Conservation (phyloP, 805 yeast genomes). For the Kodamaea nitidulidarum region DNA sequence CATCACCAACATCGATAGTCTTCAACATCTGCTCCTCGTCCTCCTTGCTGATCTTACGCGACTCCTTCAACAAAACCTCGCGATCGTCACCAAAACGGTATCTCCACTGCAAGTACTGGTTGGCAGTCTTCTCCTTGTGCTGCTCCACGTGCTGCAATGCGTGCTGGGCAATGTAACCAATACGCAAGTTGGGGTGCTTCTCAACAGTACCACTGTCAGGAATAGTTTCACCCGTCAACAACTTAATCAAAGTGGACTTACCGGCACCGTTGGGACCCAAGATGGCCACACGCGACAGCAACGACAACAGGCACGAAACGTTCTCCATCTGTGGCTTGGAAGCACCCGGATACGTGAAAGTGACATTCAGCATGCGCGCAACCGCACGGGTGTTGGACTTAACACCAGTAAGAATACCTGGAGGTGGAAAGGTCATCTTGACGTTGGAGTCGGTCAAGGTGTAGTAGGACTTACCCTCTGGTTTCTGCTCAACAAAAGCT, state of each 20-base stretch:
- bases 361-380: constrained; percentile 79
- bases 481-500: constrained; percentile 84
- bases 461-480: constrained; percentile 95
- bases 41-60: constrained; percentile 74
- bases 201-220: constrained; percentile 89
- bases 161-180: constrained; percentile 98
- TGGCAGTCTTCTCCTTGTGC: constrained; percentile 97
- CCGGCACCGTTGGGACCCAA: constrained; percentile 99
- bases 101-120: constrained; percentile 98
- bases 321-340: constrained; percentile 71
- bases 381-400: constrained; percentile 92
- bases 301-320: constrained; percentile 85
- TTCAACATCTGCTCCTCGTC: constrained; percentile 75
- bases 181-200: constrained; percentile 96
- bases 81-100: constrained; percentile 97
- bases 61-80: constrained; percentile 89
- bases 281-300: constrained; percentile 95
- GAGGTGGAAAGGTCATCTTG: constrained; percentile 97
- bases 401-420: constrained; percentile 96
- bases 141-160: constrained; percentile 96
- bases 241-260: constrained; percentile 90
- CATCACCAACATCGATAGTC: constrained; percentile 77
- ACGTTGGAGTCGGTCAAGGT: constrained; percentile 89
- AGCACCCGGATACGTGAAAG: constrained; percentile 88
- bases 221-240: constrained; percentile 85